Conservation (phyloP, 805 yeast species). For the Nakazawaea wyomingensis region DNA sequence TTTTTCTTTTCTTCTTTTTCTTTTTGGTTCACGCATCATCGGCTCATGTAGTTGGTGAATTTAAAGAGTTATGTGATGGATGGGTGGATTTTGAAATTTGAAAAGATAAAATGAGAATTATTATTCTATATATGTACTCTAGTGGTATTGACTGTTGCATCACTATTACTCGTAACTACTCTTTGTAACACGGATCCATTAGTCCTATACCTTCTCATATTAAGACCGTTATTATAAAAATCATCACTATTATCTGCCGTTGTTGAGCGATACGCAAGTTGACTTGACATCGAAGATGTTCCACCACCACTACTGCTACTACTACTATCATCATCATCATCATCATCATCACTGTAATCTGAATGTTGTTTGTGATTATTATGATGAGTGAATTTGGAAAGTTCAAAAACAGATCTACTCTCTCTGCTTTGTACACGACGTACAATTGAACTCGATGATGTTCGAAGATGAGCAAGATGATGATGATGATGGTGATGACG, state of each 20-base stretch:
- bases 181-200: not conserved
- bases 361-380: too few relatives aligned
- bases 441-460: too few relatives aligned
- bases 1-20: too few relatives aligned
- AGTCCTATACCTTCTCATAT: not conserved
- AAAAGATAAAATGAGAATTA: too few relatives aligned
- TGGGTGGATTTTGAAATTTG: too few relatives aligned
- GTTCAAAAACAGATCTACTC: not conserved
- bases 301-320: not conserved
- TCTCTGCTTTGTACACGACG: not conserved
- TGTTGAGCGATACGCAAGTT: not conserved
- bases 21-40: too few relatives aligned
- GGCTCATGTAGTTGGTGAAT: too few relatives aligned
- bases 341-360: too few relatives aligned
- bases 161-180: not conserved
- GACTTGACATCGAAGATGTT: not conserved
- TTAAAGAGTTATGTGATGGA: too few relatives aligned
- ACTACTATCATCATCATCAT: too few relatives aligned
- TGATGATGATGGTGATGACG: not conserved
- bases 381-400: not conserved
- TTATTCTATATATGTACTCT: not conserved
- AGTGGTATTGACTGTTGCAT: not conserved
- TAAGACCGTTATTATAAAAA: not conserved
- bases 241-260: not conserved
- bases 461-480: not conserved